Percentiles rank a stretch among this genome's conserved stretches.
These are phyloP conservation scores for Alternaria sp. DNA, from an alignment of 2,329 filamentous ascomycete genomes.

Conservation along the genomic window DNA sequence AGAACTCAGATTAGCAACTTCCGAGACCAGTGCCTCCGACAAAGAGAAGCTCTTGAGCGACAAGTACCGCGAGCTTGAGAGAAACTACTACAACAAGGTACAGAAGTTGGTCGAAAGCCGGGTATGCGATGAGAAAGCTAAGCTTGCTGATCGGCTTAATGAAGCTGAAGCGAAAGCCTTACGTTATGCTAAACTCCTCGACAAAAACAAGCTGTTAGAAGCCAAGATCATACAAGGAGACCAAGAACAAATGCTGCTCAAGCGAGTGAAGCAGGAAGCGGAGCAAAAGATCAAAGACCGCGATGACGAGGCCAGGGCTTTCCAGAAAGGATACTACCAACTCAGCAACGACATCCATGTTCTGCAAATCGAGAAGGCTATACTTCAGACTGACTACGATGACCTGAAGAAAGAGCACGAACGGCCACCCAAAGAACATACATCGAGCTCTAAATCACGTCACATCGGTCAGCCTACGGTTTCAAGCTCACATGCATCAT, in stretches of 20 bases:
- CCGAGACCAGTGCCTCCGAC: neutral
- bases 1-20: neutral
- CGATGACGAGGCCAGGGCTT: neutral
- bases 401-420: neutral
- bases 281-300: slow-evolving; percentile 3
- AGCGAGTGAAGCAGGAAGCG: neutral
- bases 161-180: neutral
- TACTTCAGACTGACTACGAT: neutral
- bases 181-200: neutral
- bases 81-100: neutral
- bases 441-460: too few relatives aligned
- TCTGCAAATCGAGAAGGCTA: neutral
- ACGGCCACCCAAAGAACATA: neutral
- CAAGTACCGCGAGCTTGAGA: slow-evolving; percentile 1
- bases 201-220: neutral
- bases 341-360: neutral
- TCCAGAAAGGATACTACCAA: slow-evolving; percentile 7
- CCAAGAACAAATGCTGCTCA: neutral
- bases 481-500: too few relatives aligned
- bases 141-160: slow-evolving; percentile 1
- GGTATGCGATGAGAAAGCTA: slow-evolving; percentile 4
- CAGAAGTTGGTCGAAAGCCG: slow-evolving; percentile 5
- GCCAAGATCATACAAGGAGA: neutral
- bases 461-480: neutral
- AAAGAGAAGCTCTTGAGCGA: neutral